Evolutionary conservation across 2,329 filamentous ascomycete genomes (phyloP).

Genomic region (Metarhizium humberi): DNA sequence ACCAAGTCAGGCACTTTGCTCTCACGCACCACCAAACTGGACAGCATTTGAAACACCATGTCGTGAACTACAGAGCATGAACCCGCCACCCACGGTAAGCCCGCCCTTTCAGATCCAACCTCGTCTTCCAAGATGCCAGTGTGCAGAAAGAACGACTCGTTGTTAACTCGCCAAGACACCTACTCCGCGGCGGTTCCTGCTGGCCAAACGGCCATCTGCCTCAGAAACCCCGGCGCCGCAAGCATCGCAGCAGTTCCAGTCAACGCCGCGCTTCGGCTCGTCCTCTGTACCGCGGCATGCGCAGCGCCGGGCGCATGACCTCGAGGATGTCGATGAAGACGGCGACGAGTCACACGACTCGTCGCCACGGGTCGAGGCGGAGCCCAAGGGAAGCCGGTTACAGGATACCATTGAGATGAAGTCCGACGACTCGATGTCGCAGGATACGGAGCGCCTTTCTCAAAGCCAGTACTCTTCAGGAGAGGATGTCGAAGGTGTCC

Average conservation of each 20-base stretch:
- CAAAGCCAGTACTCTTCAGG: neutral
- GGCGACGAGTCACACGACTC: constrained; percentile 1
- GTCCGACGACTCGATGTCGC: constrained; percentile 1
- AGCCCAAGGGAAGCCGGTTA: neutral
- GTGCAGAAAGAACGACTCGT: neutral
- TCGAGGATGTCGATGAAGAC: constrained; percentile 25
- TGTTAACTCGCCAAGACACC: constrained; percentile 23
- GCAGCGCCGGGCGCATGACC: constrained; percentile 16
- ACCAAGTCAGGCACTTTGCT: neutral
- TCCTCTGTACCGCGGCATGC: constrained; percentile 21
- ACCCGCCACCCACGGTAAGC: neutral
- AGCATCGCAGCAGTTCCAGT: constrained; percentile 24
- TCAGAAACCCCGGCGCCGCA: constrained; percentile 21
- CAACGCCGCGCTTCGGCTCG: constrained; percentile 29
- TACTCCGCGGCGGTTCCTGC: constrained; percentile 28
- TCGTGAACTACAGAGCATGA: neutral
- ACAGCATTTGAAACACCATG: neutral
- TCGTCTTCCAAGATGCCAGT: neutral
- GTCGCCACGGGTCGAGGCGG: neutral
- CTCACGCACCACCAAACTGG: no score
- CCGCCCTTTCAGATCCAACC: neutral
- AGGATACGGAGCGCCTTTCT: neutral
- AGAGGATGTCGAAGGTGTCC: neutral
- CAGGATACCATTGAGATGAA: constrained; percentile 11
- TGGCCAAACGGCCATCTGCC: constrained; percentile 22